phyloP scores from a whole-genome alignment of 768 basidiomycete genomes.

The Suillus clintonianus region DNA sequence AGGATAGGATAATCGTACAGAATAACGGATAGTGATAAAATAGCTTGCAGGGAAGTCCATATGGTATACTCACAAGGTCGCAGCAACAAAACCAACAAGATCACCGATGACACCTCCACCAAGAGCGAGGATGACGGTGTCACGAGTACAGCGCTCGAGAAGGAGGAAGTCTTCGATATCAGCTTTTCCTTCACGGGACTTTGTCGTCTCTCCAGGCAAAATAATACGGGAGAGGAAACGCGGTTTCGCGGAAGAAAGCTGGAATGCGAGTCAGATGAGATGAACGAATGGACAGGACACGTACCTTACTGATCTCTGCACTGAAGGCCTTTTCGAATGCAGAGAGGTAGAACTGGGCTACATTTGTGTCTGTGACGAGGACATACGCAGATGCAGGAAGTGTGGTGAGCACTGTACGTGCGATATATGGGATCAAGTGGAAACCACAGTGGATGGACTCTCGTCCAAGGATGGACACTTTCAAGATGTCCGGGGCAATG shows the following conservation, averaged over 20 bases:
- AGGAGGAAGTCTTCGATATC: conserved; percentile 92
- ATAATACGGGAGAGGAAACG: conserved; percentile 80
- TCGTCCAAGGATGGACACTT: conserved; percentile 81
- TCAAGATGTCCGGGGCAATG: conserved; percentile 58
- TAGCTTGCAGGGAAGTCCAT: not conserved
- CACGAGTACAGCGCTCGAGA: conserved; percentile 84
- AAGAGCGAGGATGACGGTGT: conserved; percentile 89
- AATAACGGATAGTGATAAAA: not conserved
- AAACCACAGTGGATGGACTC: conserved; percentile 94
- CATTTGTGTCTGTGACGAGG: conserved; percentile 89
- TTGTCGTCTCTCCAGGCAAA: conserved; percentile 90
- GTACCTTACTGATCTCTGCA: conserved; percentile 30
- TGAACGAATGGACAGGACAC: not conserved
- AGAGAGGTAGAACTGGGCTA: conserved; percentile 77
- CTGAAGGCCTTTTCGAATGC: conserved; percentile 70
- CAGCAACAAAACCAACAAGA: conserved; percentile 93
- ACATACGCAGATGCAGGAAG: conserved; percentile 86
- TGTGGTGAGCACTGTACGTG: conserved; percentile 63
- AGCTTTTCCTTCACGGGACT: conserved; percentile 90
- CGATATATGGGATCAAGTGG: conserved; percentile 87
- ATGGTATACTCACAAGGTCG: conserved; percentile 76
- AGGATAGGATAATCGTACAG: not conserved
- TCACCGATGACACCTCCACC: conserved; percentile 99
- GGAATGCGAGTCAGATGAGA: not conserved
- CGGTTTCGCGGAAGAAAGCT: conserved; percentile 36